Evolutionary conservation across 2,329 filamentous ascomycete species (phyloP).

Genomic region (Ophiostoma montium): DNA sequence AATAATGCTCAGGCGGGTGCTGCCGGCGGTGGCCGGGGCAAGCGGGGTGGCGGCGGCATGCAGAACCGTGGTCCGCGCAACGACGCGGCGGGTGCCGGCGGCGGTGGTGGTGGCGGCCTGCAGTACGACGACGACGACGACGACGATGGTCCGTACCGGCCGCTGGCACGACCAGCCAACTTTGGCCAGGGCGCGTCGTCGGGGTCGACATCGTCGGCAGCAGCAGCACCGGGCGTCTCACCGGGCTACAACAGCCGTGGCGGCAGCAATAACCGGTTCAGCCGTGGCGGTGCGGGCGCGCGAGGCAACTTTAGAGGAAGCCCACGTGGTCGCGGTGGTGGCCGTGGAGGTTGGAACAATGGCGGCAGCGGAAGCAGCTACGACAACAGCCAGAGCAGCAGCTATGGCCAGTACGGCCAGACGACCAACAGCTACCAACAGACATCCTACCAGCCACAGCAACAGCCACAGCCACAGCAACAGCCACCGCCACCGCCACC

Average conservation of each 20-base stretch:
- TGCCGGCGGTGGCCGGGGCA: not conserved
- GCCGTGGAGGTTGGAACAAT: constrained; percentile 8
- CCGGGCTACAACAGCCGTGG: constrained; percentile 22
- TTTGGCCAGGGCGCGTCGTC: constrained; percentile 35
- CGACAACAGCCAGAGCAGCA: not conserved
- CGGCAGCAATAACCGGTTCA: constrained; percentile 17
- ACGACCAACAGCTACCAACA: not conserved
- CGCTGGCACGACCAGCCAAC: constrained; percentile 52
- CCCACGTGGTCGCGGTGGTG: constrained; percentile 12
- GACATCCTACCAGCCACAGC: not conserved
- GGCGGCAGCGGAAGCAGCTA: constrained; percentile 13
- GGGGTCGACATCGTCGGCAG: no score
- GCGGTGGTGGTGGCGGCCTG: constrained; percentile 27
- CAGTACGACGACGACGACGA: constrained; percentile 59
- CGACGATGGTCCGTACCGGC: constrained; percentile 57
- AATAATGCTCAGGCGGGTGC: not conserved
- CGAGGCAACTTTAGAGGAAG: not conserved
- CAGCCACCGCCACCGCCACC: not conserved
- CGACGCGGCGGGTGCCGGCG: constrained; percentile 19
- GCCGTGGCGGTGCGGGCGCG: constrained; percentile 21
- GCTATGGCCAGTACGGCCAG: not conserved
- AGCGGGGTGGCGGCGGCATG: not conserved
- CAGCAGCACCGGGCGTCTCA: constrained; percentile 24
- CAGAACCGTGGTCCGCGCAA: constrained; percentile 19
- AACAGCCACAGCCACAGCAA: not conserved